Base-by-base conservation (phyloP, 768 basidiomycete species). In the Hypholoma fasciculare region DNA sequence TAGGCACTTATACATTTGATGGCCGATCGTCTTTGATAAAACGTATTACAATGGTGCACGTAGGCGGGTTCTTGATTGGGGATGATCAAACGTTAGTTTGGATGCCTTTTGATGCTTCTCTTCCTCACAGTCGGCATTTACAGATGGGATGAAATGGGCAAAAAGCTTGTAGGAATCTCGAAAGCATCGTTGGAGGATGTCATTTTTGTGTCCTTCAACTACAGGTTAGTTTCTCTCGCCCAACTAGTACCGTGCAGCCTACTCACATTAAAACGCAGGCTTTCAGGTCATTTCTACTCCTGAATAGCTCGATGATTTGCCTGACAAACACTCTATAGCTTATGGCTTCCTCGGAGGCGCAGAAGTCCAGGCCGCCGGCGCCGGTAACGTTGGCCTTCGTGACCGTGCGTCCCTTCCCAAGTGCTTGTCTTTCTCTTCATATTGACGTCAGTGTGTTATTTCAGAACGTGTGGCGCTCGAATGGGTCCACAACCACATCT, bases 401-500 rank as follows among this genome's bases (percentile, higher is more conserved):
- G 84, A 87, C 67, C 79, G 79, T 78, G 38, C 38, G 38, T 39
- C 5, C 48, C 43, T 68, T 60, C 16, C 38, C 23, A 23, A 23
- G 23, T 23, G 23, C 23, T 23, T 4, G 11, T 8, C 16, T 37
- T 26, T 8, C 30, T 47, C 30, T 19, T 17, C 20, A 9, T 13
- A 46, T 23, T 26, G 14, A 19, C 26, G 26, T 9, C 14, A 34
- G n/a, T 14, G n/a, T 44, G 37, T 39, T 12, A 1, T 14, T 13
- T n/a, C 68, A 86, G 80, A 82, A 66, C 74, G 81, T 11, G 68
- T 76, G 19, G 86, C 82, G 1, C 66, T 90, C 17, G 70, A 79
- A 63, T 90, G 87, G 87, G 77, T 88, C 0, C 78, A 86, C 54
- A 76, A 81, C 62, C 81, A 88, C 65, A 85, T 89, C 60, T 61